A percentile compares a stretch with the other conserved stretches of the same genome.
Conservation (phyloP, 164 flowering plant species). For the Saururus chinensis region DNA sequence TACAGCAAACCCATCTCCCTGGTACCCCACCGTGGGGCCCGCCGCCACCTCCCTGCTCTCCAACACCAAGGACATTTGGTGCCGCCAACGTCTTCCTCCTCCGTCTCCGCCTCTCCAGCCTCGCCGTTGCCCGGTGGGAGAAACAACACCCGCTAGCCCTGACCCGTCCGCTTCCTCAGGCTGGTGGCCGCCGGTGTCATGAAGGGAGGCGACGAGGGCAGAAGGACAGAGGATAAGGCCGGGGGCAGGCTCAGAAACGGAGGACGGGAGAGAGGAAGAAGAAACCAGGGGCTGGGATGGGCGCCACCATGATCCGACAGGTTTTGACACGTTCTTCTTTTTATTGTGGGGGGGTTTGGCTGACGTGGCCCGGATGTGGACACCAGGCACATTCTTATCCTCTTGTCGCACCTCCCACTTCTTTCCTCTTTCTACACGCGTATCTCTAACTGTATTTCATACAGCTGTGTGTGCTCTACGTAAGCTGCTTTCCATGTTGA, state of each 20-base stretch:
- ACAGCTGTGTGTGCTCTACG: too few species aligned
- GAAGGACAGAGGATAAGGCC: not conserved
- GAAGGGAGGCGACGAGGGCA: not conserved
- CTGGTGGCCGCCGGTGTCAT: not conserved
- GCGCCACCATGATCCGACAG: constrained; percentile 1
- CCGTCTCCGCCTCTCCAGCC: not conserved
- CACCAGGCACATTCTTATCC: not conserved
- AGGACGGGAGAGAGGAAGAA: not conserved
- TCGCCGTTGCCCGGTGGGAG: not conserved
- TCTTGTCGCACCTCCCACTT: not conserved
- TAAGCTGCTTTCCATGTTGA: too few species aligned
- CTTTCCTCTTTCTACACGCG: too few species aligned
- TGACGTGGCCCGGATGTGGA: not conserved
- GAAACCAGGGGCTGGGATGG: not conserved
- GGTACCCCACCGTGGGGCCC: constrained; percentile 27
- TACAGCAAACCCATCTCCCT: constrained; percentile 13
- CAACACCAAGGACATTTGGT: constrained; percentile 14
- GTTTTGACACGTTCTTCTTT: constrained; percentile 1
- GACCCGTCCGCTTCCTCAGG: not conserved
- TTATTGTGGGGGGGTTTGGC: not conserved
- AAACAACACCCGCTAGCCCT: not conserved
- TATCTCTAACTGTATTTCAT: too few species aligned
- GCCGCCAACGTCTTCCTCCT: not conserved
- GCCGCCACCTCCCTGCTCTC: constrained; percentile 26
- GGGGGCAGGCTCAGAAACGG: not conserved